Conservation (phyloP, 257 asterid species). For the Nicotiana paniculata region DNA sequence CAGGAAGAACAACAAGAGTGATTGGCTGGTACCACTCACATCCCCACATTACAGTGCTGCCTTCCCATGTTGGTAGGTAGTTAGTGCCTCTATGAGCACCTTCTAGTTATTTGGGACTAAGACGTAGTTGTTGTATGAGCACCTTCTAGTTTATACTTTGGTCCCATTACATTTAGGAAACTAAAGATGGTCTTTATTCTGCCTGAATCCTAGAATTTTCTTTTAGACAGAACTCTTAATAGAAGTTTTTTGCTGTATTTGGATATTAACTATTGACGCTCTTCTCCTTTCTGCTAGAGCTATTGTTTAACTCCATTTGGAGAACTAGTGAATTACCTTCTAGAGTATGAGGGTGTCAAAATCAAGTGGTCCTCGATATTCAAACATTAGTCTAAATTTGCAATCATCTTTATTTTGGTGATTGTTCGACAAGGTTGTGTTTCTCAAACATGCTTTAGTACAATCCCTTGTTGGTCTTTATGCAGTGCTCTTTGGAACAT, state of each 20-base stretch:
- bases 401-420: neutral
- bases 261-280: neutral
- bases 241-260: neutral
- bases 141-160: neutral
- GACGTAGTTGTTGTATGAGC: too few relatives aligned
- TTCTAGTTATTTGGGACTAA: neutral
- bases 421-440: neutral
- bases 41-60: slow-evolving; percentile 98
- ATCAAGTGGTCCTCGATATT: neutral
- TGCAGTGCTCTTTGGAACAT: neutral
- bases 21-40: slow-evolving; percentile 99
- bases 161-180: neutral
- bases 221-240: neutral
- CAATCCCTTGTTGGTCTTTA: neutral
- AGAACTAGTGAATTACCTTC: too few relatives aligned
- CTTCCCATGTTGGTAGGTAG: slow-evolving; percentile 95
- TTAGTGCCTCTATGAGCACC: neutral
- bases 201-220: neutral
- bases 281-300: neutral
- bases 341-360: neutral
- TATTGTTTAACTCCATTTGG: neutral
- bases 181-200: neutral
- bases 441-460: neutral
- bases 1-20: slow-evolving; percentile 87
- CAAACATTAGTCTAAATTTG: neutral